phyloP scores from a whole-genome alignment of 1,284 basidiomycete species.

The Cryptococcus neoformans region DNA sequence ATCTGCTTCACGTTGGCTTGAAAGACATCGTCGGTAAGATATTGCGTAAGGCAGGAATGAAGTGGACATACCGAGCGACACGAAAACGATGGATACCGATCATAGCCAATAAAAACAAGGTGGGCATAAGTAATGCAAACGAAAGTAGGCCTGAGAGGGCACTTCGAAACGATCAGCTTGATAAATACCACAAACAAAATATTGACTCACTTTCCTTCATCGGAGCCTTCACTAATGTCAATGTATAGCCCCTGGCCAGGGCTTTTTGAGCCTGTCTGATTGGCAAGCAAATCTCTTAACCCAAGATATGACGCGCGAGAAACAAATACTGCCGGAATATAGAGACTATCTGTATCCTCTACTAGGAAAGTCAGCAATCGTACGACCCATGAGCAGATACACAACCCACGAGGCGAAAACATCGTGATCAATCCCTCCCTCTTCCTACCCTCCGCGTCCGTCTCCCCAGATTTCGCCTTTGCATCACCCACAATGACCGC shows the following conservation, averaged over 20 bases:
- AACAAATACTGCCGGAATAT: constrained; percentile 52
- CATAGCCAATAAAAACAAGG: constrained; percentile 41
- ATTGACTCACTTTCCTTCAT: constrained; percentile 42
- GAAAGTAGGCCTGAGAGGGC: constrained; percentile 42
- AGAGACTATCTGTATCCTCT: constrained; percentile 51
- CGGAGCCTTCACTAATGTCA: constrained; percentile 37
- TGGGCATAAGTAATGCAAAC: constrained; percentile 46
- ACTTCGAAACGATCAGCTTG: constrained; percentile 14
- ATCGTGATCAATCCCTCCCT: constrained; percentile 81
- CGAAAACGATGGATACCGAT: constrained; percentile 43
- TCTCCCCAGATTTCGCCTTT: constrained; percentile 33
- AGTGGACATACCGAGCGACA: constrained; percentile 34
- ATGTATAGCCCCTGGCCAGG: constrained; percentile 27
- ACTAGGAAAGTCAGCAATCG: background rate
- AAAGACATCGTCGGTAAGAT: constrained; percentile 4
- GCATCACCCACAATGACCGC: constrained; percentile 84
- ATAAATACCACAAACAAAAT: background rate
- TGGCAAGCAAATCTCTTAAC: constrained; percentile 44
- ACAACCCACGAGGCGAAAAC: constrained; percentile 65
- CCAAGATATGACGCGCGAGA: constrained; percentile 48
- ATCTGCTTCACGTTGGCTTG: constrained; percentile 47
- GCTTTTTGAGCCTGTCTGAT: constrained; percentile 19
- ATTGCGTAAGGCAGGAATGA: background rate
- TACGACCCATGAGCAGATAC: background rate
- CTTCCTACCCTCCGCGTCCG: constrained; percentile 59